Conservation (phyloP, 768 basidiomycete species). For the Trametes cingulata region DNA sequence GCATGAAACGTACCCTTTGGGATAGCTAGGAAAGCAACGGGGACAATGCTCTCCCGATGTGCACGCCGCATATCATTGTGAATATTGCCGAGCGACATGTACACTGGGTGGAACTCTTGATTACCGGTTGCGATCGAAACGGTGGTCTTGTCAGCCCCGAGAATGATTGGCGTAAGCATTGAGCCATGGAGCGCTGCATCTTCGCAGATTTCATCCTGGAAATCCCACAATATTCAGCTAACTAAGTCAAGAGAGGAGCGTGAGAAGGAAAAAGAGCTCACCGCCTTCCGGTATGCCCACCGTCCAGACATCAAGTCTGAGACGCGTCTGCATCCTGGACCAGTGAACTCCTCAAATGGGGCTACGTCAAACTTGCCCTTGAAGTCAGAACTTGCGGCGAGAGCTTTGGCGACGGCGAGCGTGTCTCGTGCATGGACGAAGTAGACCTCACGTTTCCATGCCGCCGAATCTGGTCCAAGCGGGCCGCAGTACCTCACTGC, state of each 20-base stretch:
- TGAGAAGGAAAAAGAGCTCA: neutral
- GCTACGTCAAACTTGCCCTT: constrained; percentile 34
- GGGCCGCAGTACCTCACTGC: constrained; percentile 27
- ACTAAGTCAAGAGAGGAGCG: too few relatives aligned
- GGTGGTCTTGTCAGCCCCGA: constrained; percentile 32
- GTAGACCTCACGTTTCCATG: constrained; percentile 37
- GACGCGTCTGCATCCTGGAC: constrained; percentile 29
- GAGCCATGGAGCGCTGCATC: constrained; percentile 9
- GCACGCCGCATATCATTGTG: constrained; percentile 25
- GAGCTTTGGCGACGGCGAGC: constrained; percentile 27
- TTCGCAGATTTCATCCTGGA: constrained; percentile 16
- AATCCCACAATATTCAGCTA: too few relatives aligned
- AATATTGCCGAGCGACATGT: constrained; percentile 28
- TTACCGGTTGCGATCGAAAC: constrained; percentile 29
- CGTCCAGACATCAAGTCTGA: constrained; percentile 43
- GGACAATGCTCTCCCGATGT: constrained; percentile 29
- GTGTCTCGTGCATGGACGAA: constrained; percentile 38
- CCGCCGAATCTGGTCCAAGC: constrained; percentile 22
- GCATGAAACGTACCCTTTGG: constrained; percentile 30
- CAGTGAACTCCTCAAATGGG: constrained; percentile 32
- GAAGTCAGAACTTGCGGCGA: constrained; percentile 39
- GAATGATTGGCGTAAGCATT: constrained; percentile 23
- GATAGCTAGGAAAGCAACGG: constrained; percentile 32
- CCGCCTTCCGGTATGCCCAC: constrained; percentile 43
- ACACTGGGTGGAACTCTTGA: constrained; percentile 28